A percentile compares a stretch with the other conserved stretches of the same genome.
Evolutionary conservation across 2,329 filamentous ascomycete genomes (phyloP).

Genomic region (Cryphonectria radicalis): DNA sequence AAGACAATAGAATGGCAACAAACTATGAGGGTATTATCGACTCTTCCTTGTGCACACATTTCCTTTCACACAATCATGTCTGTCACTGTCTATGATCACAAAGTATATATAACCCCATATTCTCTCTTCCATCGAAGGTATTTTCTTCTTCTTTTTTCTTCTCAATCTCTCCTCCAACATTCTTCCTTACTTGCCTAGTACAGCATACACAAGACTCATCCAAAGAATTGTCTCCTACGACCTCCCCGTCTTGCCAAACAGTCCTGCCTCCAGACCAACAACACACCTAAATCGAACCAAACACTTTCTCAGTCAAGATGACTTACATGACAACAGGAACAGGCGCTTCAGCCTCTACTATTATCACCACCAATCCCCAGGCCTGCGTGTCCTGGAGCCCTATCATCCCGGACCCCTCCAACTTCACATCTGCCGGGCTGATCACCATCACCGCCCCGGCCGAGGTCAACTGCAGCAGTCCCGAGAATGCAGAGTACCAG

Average conservation of each 20-base stretch:
- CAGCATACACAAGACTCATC: not conserved
- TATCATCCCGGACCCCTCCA: not conserved
- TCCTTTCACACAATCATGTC: not conserved
- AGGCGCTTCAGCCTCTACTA: not conserved
- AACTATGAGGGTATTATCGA: not conserved
- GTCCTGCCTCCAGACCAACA: not conserved
- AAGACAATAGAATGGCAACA: not conserved
- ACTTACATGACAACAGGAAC: not conserved
- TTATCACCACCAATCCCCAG: not conserved
- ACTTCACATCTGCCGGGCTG: not conserved
- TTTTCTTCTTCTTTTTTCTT: too few species aligned
- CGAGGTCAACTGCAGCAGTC: not conserved
- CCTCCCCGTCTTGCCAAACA: not conserved
- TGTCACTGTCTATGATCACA: not conserved
- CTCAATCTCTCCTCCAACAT: not conserved
- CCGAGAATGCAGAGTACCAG: not conserved
- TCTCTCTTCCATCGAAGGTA: not conserved
- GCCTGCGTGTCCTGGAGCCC: slow-evolving; percentile 5
- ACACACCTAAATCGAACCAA: too few species aligned
- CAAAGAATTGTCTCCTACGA: not conserved
- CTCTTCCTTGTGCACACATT: not conserved
- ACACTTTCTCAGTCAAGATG: not conserved
- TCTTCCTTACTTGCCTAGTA: not conserved
- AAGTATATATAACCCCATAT: not conserved
- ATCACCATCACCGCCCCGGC: not conserved